These are phyloP conservation scores for Solanum pinnatisectum DNA, from an alignment of 257 asterid species.

Conservation along the genomic window DNA sequence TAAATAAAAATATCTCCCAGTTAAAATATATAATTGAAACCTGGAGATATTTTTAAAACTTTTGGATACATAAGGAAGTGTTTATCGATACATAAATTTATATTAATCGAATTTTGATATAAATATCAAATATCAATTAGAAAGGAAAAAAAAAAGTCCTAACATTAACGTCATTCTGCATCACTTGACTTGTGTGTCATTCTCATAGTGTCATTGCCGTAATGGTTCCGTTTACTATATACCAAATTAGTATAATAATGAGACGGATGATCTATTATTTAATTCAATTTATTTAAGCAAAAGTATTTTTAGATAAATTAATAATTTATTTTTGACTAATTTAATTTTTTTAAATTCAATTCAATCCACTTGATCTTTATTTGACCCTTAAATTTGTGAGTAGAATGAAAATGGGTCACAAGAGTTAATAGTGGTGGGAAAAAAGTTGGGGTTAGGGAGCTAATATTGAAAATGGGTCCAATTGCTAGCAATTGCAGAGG, in stretches of 20 bases:
- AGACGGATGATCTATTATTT: background rate
- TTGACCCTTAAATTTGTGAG: background rate
- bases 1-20: background rate
- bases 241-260: background rate
- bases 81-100: too few relatives aligned
- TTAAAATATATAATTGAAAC: background rate
- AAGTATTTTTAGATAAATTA: background rate
- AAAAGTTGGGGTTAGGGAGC: background rate
- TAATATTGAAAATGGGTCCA: background rate
- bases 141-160: too few relatives aligned
- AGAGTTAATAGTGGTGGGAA: background rate
- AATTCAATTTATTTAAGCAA: background rate
- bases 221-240: background rate
- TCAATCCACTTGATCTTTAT: too few relatives aligned
- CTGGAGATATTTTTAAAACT: background rate
- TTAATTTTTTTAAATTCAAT: background rate
- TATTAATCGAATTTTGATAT: too few relatives aligned
- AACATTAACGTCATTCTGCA: background rate
- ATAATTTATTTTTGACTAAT: background rate
- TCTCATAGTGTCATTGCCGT: background rate
- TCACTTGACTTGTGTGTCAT: background rate
- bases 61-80: too few relatives aligned
- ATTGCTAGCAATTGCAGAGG: background rate
- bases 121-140: too few relatives aligned
- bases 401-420: background rate